Evolutionary conservation across 768 basidiomycete species (phyloP), one percentile per base, ranked within the genome.

Genomic region (Fomitopsis pulvina): DNA sequence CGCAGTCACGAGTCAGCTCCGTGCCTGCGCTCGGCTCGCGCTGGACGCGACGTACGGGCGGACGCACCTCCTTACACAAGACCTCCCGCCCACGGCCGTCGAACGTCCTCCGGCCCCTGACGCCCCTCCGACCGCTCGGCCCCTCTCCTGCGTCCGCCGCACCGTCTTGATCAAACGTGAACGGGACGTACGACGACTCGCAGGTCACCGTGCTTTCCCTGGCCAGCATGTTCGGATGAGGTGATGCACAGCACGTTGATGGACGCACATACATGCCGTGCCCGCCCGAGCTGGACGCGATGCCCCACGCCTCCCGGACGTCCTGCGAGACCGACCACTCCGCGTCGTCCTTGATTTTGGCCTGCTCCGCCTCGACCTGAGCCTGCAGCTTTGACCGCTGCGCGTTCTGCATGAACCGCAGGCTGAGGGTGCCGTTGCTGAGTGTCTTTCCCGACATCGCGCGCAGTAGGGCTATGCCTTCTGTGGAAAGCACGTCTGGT

Each of bases 401-500:
- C 0, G 83, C 79, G 66, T 83, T 83, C 63, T 83, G 84, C 84
- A 86, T 86, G 61, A 86, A 86, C 2, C 78, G 76, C 39, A 87
- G 71, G 56, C 78, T 77, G 8, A 85, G 70, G 0, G 83, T 85
- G 25, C 81, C 74, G 24, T 72, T 75, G 63, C 84, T 86, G 30
- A 86, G 70, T 2, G 73, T 70, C 63, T 80, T 83, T 26, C 68
- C 67, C 12, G 72, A 62, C 70, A 70, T 71, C 4, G n/a, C n/a
- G n/a, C n/a, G n/a, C n/a, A n/a, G n/a, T n/a, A n/a, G n/a, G n/a
- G n/a, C n/a, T n/a, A n/a, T n/a, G n/a, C n/a, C n/a, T n/a, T n/a
- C n/a, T n/a, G n/a, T n/a, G n/a, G n/a, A n/a, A n/a, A n/a, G n/a
- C n/a, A n/a, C n/a, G n/a, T n/a, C n/a, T n/a, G n/a, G n/a, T n/a